These are phyloP conservation scores for Pleurotus djamor DNA, from an alignment of 768 basidiomycete species.

Conservation along the genomic window DNA sequence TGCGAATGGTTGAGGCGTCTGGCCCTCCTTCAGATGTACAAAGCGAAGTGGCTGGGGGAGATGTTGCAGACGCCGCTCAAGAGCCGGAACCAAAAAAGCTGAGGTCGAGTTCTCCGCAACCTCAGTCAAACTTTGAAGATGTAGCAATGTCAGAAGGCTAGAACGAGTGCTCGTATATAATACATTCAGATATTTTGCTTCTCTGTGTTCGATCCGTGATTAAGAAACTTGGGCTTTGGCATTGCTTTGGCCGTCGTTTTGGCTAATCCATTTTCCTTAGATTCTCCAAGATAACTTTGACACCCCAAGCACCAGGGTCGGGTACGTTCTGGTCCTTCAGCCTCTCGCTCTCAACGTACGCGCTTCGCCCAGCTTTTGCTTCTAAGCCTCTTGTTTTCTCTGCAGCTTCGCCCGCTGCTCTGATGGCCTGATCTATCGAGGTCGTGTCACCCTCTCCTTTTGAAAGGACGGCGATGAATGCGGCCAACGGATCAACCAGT, in stretches of 20 bases:
- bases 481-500: slow-evolving; percentile 86
- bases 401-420: slow-evolving; percentile 62
- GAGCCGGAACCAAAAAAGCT: slow-evolving; percentile 34
- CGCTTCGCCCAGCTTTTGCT: slow-evolving; percentile 87
- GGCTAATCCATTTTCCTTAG: background rate
- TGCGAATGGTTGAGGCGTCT: slow-evolving; percentile 13
- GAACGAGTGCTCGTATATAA: background rate
- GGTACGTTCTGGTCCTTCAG: slow-evolving; percentile 62
- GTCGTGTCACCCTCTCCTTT: slow-evolving; percentile 22
- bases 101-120: slow-evolving; percentile 24
- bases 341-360: slow-evolving; percentile 75
- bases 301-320: slow-evolving; percentile 93
- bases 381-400: slow-evolving; percentile 72
- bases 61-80: slow-evolving; percentile 14
- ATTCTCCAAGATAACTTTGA: slow-evolving; percentile 57
- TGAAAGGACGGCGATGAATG: slow-evolving; percentile 52
- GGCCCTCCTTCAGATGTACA: background rate
- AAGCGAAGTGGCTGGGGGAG: background rate
- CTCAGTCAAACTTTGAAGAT: slow-evolving; percentile 9
- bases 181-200: background rate
- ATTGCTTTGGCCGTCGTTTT: background rate
- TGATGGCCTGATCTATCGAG: slow-evolving; percentile 48
- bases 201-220: too few relatives aligned
- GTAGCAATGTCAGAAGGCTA: slow-evolving; percentile 19
- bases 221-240: too few relatives aligned